phyloP scores from a whole-genome alignment of 495 filamentous ascomycete genomes.

The Bacidia rubella region DNA sequence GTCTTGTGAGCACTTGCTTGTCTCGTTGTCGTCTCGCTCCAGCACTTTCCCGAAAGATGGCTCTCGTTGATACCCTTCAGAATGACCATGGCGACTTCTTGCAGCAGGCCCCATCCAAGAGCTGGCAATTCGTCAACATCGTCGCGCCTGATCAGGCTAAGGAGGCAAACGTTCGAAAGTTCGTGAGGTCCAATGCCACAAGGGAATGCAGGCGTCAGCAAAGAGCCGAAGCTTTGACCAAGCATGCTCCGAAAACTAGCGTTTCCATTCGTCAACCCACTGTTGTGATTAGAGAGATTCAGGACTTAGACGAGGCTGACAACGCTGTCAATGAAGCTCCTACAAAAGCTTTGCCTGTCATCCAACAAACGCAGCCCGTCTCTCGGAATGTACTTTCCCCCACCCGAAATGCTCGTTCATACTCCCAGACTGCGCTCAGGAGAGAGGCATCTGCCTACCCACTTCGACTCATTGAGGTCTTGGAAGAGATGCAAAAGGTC shows the following conservation, averaged over 20 bases:
- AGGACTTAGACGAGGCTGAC: not conserved
- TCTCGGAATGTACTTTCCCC: not conserved
- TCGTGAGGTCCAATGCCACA: slow-evolving; percentile 2
- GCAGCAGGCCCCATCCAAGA: not conserved
- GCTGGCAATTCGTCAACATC: slow-evolving; percentile 1
- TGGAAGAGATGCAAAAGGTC: not conserved
- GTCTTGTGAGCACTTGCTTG: not conserved
- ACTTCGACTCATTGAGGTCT: not conserved
- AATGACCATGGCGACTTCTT: not conserved
- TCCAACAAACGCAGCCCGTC: too few relatives aligned
- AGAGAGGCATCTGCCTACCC: not conserved
- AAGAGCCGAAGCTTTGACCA: not conserved
- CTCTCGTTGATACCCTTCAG: not conserved
- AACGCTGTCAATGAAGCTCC: too few relatives aligned
- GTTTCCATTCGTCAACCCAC: not conserved
- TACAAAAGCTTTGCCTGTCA: too few relatives aligned
- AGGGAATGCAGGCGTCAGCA: not conserved
- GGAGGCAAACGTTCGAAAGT: not conserved
- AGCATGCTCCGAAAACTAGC: not conserved
- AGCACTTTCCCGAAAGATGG: not conserved
- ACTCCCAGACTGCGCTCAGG: not conserved
- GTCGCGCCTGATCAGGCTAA: not conserved
- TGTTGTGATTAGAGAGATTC: not conserved
- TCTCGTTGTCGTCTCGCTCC: not conserved
- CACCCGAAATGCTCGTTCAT: not conserved